phyloP scores from a whole-genome alignment of 106 monocot species.

The Dioscorea zingiberensis region DNA sequence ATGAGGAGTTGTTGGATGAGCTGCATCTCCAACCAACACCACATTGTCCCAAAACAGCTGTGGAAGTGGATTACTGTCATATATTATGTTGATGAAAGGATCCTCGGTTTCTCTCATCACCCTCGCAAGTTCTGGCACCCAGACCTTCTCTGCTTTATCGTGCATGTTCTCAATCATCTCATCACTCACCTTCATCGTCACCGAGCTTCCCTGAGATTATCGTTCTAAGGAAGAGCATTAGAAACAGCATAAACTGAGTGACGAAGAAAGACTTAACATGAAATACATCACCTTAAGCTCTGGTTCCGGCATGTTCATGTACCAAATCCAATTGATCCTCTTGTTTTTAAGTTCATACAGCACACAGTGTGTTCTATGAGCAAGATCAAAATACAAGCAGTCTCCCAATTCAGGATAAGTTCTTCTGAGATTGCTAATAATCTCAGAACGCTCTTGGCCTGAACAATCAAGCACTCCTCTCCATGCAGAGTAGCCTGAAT shows the following conservation, averaged over 20 bases:
- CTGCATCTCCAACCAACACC: constrained; percentile 82
- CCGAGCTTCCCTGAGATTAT: constrained; percentile 45
- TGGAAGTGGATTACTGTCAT: constrained; percentile 70
- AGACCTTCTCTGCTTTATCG: constrained; percentile 45
- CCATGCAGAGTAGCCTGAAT: constrained; percentile 85
- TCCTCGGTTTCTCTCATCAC: constrained; percentile 60
- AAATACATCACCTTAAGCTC: constrained; percentile 33
- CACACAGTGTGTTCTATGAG: constrained; percentile 53
- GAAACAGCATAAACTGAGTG: not conserved
- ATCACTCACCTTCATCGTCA: constrained; percentile 49
- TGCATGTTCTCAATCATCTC: constrained; percentile 57
- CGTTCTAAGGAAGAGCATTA: not conserved
- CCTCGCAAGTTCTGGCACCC: constrained; percentile 56
- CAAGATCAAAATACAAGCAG: constrained; percentile 79
- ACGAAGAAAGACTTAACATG: not conserved
- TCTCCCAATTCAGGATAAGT: constrained; percentile 72
- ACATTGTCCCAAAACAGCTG: constrained; percentile 57
- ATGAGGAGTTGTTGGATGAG: constrained; percentile 84
- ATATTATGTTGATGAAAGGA: constrained; percentile 79
- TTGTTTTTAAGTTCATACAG: constrained; percentile 67
- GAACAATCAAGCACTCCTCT: constrained; percentile 76
- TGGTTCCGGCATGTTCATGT: constrained; percentile 65
- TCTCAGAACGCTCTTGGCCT: constrained; percentile 31
- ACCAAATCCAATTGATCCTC: constrained; percentile 90
- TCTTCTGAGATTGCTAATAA: constrained; percentile 28